Evolutionary conservation across 2,329 filamentous ascomycete genomes (phyloP).

Genomic region (Macrophomina phaseolina): DNA sequence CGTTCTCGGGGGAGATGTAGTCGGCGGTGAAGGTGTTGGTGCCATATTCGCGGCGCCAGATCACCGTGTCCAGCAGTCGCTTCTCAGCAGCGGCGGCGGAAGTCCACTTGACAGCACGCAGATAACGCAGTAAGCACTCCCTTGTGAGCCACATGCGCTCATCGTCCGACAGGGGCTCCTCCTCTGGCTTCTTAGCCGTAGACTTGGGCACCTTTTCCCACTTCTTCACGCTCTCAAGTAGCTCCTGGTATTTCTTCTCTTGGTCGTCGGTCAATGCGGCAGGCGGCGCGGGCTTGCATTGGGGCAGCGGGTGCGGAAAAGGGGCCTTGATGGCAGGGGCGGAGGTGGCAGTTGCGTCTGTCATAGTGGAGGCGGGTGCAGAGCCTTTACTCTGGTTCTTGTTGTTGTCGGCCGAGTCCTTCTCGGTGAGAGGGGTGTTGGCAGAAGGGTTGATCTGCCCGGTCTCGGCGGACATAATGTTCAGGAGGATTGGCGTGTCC

Average conservation of each 20-base stretch:
- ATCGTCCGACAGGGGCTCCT: conserved; percentile 71
- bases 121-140: conserved; percentile 90
- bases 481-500: conserved; percentile 26
- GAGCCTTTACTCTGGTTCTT: conserved; percentile 11
- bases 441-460: conserved; percentile 21
- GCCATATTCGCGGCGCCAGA: conserved; percentile 91
- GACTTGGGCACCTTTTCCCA: conserved; percentile 75
- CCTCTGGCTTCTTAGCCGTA: conserved; percentile 61
- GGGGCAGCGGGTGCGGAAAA: conserved; percentile 47
- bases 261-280: conserved; percentile 75
- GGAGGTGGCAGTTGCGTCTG: conserved; percentile 11
- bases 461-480: conserved; percentile 27
- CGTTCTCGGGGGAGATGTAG: conserved; percentile 91
- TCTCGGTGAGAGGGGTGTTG: conserved; percentile 4
- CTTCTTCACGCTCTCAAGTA: conserved; percentile 71
- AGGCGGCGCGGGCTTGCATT: conserved; percentile 62
- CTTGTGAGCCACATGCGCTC: conserved; percentile 91
- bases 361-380: conserved; percentile 5
- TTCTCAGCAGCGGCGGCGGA: conserved; percentile 74
- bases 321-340: conserved; percentile 35
- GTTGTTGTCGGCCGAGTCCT: conserved; percentile 1
- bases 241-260: conserved; percentile 76
- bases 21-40: conserved; percentile 77
- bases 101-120: conserved; percentile 89
- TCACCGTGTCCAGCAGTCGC: conserved; percentile 79